A percentile compares a stretch with the other conserved stretches of the same genome.
phyloP scores from a whole-genome alignment of 352 stramenopile species.

The Stephanocyclus meneghinianus region DNA sequence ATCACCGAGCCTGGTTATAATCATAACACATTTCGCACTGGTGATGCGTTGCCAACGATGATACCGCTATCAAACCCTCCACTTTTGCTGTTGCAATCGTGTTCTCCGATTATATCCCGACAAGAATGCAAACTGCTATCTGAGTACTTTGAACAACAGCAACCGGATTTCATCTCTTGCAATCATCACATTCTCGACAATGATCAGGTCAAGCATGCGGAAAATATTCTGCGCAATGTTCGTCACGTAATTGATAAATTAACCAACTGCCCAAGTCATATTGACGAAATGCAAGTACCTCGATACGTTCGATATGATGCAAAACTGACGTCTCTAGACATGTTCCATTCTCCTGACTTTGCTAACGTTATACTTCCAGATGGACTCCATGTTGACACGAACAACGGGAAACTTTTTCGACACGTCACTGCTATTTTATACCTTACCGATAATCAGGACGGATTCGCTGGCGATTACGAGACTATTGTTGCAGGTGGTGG shows the following conservation, averaged over 20 bases:
- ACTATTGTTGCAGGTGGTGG: slow-evolving; percentile 22
- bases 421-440: slow-evolving; percentile 56
- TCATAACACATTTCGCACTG: no score
- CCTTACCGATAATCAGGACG: slow-evolving; percentile 36
- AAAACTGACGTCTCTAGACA: slow-evolving; percentile 5
- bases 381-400: slow-evolving; percentile 50
- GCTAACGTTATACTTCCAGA: slow-evolving; percentile 34
- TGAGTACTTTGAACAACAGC: slow-evolving; percentile 30
- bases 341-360: slow-evolving; percentile 20
- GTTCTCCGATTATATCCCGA: slow-evolving; percentile 24
- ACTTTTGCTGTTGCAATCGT: slow-evolving; percentile 38
- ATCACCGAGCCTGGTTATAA: no score
- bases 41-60: slow-evolving; percentile 6
- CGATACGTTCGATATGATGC: slow-evolving; percentile 37
- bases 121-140: slow-evolving; percentile 26
- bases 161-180: neutral
- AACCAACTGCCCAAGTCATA: slow-evolving; percentile 39
- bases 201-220: slow-evolving; percentile 11
- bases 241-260: slow-evolving; percentile 37
- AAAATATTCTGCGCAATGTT: slow-evolving; percentile 22
- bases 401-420: slow-evolving; percentile 53
- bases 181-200: neutral
- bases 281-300: slow-evolving; percentile 25
- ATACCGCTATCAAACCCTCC: slow-evolving; percentile 31
- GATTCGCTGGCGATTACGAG: neutral